These are phyloP conservation scores for Magnaporthiopsis rhizophila DNA, from an alignment of 2,329 filamentous ascomycete species.

Conservation along the genomic window DNA sequence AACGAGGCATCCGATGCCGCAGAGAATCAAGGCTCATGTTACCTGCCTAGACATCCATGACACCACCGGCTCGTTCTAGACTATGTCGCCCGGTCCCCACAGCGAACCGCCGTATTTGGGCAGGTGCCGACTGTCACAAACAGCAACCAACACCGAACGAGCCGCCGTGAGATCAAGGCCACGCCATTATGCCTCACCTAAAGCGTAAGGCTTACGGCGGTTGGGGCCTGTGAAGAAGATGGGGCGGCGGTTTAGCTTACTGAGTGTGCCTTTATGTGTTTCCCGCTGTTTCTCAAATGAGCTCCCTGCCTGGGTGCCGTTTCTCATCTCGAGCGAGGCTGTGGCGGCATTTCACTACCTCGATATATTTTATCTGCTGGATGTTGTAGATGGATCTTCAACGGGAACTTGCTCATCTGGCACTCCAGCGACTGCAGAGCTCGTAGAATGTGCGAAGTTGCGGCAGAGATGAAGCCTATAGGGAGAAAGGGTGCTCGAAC, in stretches of 20 bases:
- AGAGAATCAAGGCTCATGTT: neutral
- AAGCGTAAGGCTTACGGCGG: neutral
- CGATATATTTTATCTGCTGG: neutral
- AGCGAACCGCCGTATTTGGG: neutral
- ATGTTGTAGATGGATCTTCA: neutral
- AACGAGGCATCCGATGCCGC: neutral
- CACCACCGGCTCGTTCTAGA: neutral
- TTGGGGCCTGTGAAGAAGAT: too few relatives aligned
- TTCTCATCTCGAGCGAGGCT: too few relatives aligned
- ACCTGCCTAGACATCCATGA: neutral
- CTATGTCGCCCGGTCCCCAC: neutral
- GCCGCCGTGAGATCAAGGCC: neutral
- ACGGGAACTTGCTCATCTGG: neutral
- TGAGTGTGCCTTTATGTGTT: too few relatives aligned
- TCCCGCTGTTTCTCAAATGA: too few relatives aligned
- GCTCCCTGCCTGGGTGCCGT: too few relatives aligned
- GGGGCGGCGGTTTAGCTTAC: neutral
- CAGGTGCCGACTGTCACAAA: neutral
- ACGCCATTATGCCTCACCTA: neutral
- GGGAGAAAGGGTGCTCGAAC: too few relatives aligned
- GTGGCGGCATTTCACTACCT: neutral
- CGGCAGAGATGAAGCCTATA: neutral
- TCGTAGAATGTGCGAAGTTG: neutral
- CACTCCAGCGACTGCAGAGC: neutral
- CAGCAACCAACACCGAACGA: neutral